Evolutionary conservation across 1,139 yeast species (phyloP).

Genomic region (Hansenula sp.): DNA sequence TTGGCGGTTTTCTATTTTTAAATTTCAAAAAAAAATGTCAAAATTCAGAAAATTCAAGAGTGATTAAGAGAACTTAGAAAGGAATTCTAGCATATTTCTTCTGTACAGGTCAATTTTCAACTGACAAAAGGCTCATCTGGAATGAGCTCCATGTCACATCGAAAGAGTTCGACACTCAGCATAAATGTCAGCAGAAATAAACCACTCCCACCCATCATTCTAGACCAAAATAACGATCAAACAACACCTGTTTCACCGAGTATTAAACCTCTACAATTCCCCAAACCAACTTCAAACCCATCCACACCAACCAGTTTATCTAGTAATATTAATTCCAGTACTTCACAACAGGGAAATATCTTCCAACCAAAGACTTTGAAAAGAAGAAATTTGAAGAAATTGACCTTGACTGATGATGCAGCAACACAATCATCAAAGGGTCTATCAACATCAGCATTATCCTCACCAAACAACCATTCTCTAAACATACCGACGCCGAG

Average conservation of each 20-base stretch:
- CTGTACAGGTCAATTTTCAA: not conserved
- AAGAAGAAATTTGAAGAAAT: conserved; percentile 70
- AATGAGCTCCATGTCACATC: conserved; percentile 7
- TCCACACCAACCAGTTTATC: not conserved
- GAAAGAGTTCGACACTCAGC: conserved; percentile 21
- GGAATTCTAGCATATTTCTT: no score
- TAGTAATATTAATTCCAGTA: no score
- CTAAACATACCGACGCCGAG: conserved; percentile 13
- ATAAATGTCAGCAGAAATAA: conserved; percentile 20
- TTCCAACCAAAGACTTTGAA: conserved; percentile 57
- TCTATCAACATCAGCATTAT: conserved; percentile 1
- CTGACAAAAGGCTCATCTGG: not conserved
- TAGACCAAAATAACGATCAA: conserved; percentile 6
- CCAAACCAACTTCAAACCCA: not conserved
- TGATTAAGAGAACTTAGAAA: not conserved
- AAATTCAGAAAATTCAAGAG: not conserved
- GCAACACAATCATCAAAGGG: conserved; percentile 2
- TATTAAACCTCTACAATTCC: not conserved
- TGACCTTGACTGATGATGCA: conserved; percentile 40
- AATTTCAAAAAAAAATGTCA: not conserved
- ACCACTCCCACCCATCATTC: conserved; percentile 22
- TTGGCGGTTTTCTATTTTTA: not conserved
- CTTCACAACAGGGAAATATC: conserved; percentile 9
- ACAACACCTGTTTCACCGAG: not conserved
- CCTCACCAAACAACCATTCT: conserved; percentile 10